Base-by-base conservation (phyloP, 495 filamentous ascomycete species). In the Thozetella sp. region DNA sequence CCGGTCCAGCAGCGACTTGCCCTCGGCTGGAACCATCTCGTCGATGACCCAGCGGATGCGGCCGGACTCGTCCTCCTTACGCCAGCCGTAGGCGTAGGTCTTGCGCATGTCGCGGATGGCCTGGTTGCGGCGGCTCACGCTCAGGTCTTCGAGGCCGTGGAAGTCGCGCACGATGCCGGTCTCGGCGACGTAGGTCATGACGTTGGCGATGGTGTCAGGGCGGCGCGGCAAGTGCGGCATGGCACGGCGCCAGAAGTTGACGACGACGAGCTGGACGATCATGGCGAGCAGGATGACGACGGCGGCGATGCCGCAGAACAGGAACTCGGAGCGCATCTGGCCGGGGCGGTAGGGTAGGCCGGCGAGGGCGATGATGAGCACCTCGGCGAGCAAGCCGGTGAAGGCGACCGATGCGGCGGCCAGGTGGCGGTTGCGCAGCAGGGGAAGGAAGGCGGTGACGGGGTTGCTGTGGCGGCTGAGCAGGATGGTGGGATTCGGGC, bases 311-410 rank as follows among this genome's bases (percentile, higher is more conserved):
- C 63, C 55, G 58, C 65, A 68, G 53, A 68, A 62, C 22, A 71
- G 37, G 53, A 71, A 71, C 60, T 68, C 68, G 52, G 57, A 53
- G 0, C 68, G 59, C 25, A 64, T 55, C 61, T 71, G 68, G n/a
- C 68, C 68, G 3, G 65, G 63, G 2, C 68, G 68, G 60, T 68
- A 68, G 2, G 68, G 68, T 15, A 71, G 60, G 1, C 68, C 68
- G 6, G 68, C 61, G 2, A 71, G 63, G 9, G 61, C 58, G 12
- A 71, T 58, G 50, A 71, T 64, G 30, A 71, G 64, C 55, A 71
- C 58, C 55, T 71, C 68, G 46, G 63, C 60, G 11, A 62, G 25
- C 25, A 71, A 53, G 3, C 61, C 66, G 2, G 60, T 67, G 56
- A 67, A 61, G 0, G 68, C 68, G 6, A 67, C 66, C 1, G 60